These are phyloP conservation scores for Diacronema lutheri DNA, from an alignment of 78 protist species.

Conservation along the genomic window DNA sequence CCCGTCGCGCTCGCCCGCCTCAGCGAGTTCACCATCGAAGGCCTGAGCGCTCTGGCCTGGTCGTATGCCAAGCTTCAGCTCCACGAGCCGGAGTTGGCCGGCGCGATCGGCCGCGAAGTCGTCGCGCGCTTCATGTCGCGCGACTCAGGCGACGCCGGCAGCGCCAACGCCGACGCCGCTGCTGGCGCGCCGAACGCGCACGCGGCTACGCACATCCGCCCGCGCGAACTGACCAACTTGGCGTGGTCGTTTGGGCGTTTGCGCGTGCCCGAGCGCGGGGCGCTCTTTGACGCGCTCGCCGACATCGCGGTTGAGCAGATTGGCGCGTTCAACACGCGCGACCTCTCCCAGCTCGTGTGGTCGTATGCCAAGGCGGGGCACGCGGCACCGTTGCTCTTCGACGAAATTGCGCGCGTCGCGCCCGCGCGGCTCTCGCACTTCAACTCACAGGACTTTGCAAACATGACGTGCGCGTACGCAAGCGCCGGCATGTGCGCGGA, in stretches of 20 bases:
- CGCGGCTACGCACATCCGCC: no score
- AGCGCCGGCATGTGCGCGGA: not conserved
- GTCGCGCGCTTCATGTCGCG: no score
- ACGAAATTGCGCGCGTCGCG: not conserved
- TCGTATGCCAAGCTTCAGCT: not conserved
- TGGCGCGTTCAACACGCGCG: no score
- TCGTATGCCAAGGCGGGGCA: not conserved
- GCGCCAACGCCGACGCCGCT: no score
- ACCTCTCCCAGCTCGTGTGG: not conserved
- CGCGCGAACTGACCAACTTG: not conserved
- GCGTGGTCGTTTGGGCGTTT: constrained; percentile 8
- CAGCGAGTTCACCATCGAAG: not conserved
- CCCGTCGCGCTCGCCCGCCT: not conserved
- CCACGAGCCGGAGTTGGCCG: no score
- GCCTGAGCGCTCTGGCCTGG: not conserved
- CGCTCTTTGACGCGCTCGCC: not conserved
- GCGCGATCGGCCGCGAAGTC: no score
- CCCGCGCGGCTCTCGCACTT: not conserved
- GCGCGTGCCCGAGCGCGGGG: not conserved
- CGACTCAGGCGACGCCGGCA: not conserved
- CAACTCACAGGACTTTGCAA: not conserved
- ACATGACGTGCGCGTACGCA: not conserved
- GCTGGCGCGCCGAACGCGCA: no score
- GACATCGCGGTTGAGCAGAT: no score
- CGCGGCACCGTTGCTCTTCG: not conserved